Evolutionary conservation across 2,329 filamentous ascomycete genomes (phyloP), one percentile per base, ranked within the genome.

Genomic region (Fusarium tupiense): DNA sequence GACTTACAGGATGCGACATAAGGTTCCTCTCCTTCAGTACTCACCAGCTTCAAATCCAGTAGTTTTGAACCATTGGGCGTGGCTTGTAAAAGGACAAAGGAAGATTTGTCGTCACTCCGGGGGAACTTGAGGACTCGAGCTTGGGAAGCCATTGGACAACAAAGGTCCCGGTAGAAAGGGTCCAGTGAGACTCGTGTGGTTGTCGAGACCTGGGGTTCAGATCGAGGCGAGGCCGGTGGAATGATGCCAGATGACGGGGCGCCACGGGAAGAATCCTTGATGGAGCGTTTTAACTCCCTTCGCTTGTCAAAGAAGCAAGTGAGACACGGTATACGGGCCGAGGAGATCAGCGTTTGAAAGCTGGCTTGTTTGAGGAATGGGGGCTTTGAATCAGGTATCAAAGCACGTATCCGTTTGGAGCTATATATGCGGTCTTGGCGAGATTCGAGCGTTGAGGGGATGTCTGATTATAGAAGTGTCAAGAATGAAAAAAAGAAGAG

Each of bases 1-100:
- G 72, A 86, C 89, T 87, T 85, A 92, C 91, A 82, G 70, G 86
- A 86, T 64, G 86, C 82, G 47, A 86, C 84, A 81, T 91, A 93
- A 12, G 90, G 87, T 54, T 86, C 87, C 64, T 88, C 86, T 62
- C 90, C 89, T 77, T 95, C 92, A 37, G 92, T 94, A 40, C 88
- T 92, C 40, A 92, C 85, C 37, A 95, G 81, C 79, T 90, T 91
- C 53, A 93, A 81, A 80, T 94, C 91, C 37, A 94, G 83, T 3
- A 87, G 86, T 65, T 85, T 86, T 41, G 84, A 82, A 43, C 84
- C 85, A 63, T 81, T 86, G 29, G 87, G 83, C 5, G 85, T 84
- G 64, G 91, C 87, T 76, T 93, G 87, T 24, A 93, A 79, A 29
- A 95, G 85, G 37, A 94, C 86, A 72, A 88, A 90, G 22, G 85